A percentile compares a stretch with the other conserved stretches of the same genome.
These are phyloP conservation scores for Pisolithus microcarpus DNA, from an alignment of 768 basidiomycete genomes.

Conservation along the genomic window DNA sequence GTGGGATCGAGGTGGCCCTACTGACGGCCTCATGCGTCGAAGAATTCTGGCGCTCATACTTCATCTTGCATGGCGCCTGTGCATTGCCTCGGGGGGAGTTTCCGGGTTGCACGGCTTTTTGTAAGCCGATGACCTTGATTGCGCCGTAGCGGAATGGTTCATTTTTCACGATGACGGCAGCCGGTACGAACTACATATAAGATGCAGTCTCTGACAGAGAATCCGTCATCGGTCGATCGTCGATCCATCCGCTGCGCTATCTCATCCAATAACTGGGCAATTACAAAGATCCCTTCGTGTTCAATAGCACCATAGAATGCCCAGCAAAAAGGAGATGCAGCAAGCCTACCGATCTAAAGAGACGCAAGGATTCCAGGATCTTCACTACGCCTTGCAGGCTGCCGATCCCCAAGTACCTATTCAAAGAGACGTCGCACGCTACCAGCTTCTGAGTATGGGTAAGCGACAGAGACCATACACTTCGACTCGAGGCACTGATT, in stretches of 20 bases:
- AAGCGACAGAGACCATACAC: background rate
- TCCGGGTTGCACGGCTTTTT: no score
- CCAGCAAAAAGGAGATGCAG: conserved; percentile 13
- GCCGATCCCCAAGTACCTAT: conserved; percentile 18
- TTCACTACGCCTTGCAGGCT: conserved; percentile 18
- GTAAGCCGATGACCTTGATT: no score
- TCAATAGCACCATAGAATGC: background rate
- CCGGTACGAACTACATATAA: no score
- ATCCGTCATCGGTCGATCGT: background rate
- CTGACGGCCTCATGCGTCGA: no score
- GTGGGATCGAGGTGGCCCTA: no score
- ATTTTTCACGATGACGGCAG: no score
- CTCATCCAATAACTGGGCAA: conserved; percentile 2
- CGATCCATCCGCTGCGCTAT: background rate
- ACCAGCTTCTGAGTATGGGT: conserved; percentile 23
- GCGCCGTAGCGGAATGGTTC: no score
- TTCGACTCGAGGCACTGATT: background rate
- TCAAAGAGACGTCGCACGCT: conserved; percentile 23
- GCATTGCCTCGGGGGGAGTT: no score
- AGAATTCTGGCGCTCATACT: no score
- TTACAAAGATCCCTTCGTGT: background rate
- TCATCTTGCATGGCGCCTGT: no score
- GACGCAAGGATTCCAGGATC: conserved; percentile 25
- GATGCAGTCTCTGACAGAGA: no score
- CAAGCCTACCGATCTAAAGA: conserved; percentile 26